phyloP scores from a whole-genome alignment of 257 asterid species.

The Gentiana straminea region DNA sequence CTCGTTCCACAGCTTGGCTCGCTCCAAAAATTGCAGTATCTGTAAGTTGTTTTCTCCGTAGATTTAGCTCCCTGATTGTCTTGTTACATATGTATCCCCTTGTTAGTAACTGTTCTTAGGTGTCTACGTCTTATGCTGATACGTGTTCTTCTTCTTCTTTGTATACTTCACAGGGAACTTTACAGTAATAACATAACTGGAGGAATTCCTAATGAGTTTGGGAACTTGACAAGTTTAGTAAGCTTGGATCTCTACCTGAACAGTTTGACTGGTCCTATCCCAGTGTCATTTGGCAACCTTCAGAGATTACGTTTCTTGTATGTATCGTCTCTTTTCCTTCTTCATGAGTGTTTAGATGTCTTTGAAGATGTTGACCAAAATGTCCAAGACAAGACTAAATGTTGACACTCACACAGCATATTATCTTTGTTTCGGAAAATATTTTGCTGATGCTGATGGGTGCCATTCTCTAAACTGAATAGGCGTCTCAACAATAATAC shows the following conservation, averaged over 20 bases:
- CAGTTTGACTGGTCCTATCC: slow-evolving; percentile 57
- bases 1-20: slow-evolving; percentile 82
- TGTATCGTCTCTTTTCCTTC: slow-evolving; percentile 9
- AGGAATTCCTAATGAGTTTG: slow-evolving; percentile 66
- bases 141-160: not conserved
- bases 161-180: slow-evolving; percentile 57
- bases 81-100: too few relatives aligned
- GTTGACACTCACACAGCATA: not conserved
- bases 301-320: slow-evolving; percentile 77
- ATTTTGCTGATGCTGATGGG: slow-evolving; percentile 11
- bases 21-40: slow-evolving; percentile 61
- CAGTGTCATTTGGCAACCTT: slow-evolving; percentile 64
- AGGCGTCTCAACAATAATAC: slow-evolving; percentile 98
- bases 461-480: slow-evolving; percentile 14
- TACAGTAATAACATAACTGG: slow-evolving; percentile 59
- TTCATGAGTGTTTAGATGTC: too few relatives aligned
- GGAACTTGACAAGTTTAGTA: slow-evolving; percentile 78
- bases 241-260: slow-evolving; percentile 96
- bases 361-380: too few relatives aligned
- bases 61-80: too few relatives aligned
- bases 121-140: too few relatives aligned
- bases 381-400: too few relatives aligned
- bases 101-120: too few relatives aligned
- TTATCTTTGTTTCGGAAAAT: not conserved
- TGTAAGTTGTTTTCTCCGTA: slow-evolving; percentile 43